Evolutionary conservation across 1,284 basidiomycete species (phyloP), one percentile per base, ranked within the genome.

Genomic region (Ustilago cynodontis): DNA sequence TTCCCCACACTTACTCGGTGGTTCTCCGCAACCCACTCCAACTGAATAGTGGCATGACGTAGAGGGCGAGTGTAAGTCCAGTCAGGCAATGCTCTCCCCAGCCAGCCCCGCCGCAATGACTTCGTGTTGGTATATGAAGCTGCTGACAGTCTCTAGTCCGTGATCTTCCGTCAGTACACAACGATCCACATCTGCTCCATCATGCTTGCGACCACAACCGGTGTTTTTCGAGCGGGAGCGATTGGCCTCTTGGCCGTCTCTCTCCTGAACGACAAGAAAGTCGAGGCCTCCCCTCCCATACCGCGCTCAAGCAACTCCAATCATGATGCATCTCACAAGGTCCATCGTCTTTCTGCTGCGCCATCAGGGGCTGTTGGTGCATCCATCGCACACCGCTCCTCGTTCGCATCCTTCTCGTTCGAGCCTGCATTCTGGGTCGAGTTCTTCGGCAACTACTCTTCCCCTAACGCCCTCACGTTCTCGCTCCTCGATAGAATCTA

Each of bases 351-450:
- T 8, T 37, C 57, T 1, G 33, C 45, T 2, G 47, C 57, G 7
- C 13, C 47, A 3, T 10, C 20, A 10, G 57, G 57, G 10, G 47
- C 22, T 16, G 13, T 16, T 26, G 57, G 45, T 6, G 57, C 51
- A 5, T 61, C 50, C 35, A 61, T 61, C 13, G 41, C 50, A 2
- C 51, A 61, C 29, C 39, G 39, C 9, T 33, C 39, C 14, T 53
- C 50, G 10, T 61, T 53, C 29, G 26, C 58, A n/a, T 41, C 51
- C 7, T 53, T 53, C 41, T 53, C 39, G 5, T 53, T 61, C 41
- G 59, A 61, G 22, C 59, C 51, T 10, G 59, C 59, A 10, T 53
- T 61, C 51, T 61, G 59, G 50, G 50, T 53, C 37, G 59, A 61
- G 39, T 61, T 61, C 39, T 53, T 61, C n/a, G 59, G 59, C 51